These are phyloP conservation scores for Priceomyces haplophilus DNA, from an alignment of 805 yeast species.

Conservation along the genomic window DNA sequence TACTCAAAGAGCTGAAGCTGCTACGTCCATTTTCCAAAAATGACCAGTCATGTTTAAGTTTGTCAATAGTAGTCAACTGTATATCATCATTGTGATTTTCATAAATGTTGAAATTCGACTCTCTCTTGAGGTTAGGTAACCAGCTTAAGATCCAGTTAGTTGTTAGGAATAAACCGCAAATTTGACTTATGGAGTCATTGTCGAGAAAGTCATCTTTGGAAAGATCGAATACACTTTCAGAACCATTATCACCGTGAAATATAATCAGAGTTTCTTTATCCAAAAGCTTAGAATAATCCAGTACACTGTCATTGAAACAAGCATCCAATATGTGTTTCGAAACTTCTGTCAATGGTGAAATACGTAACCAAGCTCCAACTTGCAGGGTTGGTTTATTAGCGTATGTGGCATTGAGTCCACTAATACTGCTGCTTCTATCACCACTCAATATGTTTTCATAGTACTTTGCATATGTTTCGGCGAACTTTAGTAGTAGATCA, in stretches of 20 bases:
- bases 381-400: slow-evolving; percentile 22
- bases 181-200: slow-evolving; percentile 45
- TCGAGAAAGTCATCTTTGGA: slow-evolving; percentile 55
- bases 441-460: slow-evolving; percentile 36
- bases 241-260: slow-evolving; percentile 17
- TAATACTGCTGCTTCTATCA: slow-evolving; percentile 15
- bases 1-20: slow-evolving; percentile 10
- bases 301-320: slow-evolving; percentile 10
- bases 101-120: slow-evolving; percentile 26
- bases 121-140: slow-evolving; percentile 55
- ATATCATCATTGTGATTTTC: slow-evolving; percentile 15
- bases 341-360: slow-evolving; percentile 27
- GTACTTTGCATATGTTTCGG: slow-evolving; percentile 30
- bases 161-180: slow-evolving; percentile 53
- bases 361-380: slow-evolving; percentile 31
- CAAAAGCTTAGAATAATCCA: slow-evolving; percentile 11
- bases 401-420: slow-evolving; percentile 3
- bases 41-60: slow-evolving; percentile 38
- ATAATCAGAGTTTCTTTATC: slow-evolving; percentile 28
- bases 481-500: slow-evolving; percentile 33
- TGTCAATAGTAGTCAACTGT: slow-evolving; percentile 26
- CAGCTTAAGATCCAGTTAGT: slow-evolving; percentile 56
- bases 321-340: slow-evolving; percentile 14
- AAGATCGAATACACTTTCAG: slow-evolving; percentile 26
- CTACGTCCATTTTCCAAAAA: slow-evolving; percentile 39